phyloP scores from a whole-genome alignment of 202 grass and related monocot genomes.

The Digitaria exilis region DNA sequence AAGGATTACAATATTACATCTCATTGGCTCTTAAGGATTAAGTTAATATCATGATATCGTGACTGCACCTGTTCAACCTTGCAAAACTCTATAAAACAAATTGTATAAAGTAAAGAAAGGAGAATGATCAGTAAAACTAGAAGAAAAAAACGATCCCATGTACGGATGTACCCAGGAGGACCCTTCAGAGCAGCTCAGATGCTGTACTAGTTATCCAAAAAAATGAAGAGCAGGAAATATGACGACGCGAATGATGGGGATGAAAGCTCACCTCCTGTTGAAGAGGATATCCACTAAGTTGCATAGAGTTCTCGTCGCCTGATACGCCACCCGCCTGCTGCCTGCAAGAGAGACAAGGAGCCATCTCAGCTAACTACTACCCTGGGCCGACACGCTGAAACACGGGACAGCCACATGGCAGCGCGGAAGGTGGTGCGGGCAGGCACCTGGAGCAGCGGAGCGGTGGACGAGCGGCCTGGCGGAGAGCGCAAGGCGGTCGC shows the following conservation, averaged over 20 bases:
- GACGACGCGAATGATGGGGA: conserved; percentile 2
- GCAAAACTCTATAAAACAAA: neutral
- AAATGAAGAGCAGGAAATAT: neutral
- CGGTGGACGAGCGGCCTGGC: conserved; percentile 45
- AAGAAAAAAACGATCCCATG: neutral
- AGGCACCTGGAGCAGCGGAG: conserved; percentile 29
- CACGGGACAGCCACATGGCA: neutral
- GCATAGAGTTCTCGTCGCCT: conserved; percentile 65
- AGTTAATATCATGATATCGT: neutral
- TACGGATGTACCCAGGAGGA: neutral
- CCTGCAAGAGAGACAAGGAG: conserved; percentile 53
- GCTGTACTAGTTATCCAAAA: neutral
- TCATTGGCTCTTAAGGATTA: neutral
- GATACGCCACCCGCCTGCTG: conserved; percentile 36
- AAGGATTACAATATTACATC: neutral
- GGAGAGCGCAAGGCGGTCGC: conserved; percentile 54
- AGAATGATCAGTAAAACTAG: neutral
- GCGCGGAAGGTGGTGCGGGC: neutral
- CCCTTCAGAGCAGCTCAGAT: neutral
- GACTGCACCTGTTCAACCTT: neutral
- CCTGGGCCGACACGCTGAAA: neutral
- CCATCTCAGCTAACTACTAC: conserved; percentile 16
- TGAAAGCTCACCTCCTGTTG: conserved; percentile 63
- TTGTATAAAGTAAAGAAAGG: too few relatives aligned
- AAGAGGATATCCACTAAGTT: conserved; percentile 84